A percentile compares a stretch with the other conserved stretches of the same genome.
These are phyloP conservation scores for Drechmeria coniospora DNA, from an alignment of 2,329 filamentous ascomycete genomes.

Conservation along the genomic window DNA sequence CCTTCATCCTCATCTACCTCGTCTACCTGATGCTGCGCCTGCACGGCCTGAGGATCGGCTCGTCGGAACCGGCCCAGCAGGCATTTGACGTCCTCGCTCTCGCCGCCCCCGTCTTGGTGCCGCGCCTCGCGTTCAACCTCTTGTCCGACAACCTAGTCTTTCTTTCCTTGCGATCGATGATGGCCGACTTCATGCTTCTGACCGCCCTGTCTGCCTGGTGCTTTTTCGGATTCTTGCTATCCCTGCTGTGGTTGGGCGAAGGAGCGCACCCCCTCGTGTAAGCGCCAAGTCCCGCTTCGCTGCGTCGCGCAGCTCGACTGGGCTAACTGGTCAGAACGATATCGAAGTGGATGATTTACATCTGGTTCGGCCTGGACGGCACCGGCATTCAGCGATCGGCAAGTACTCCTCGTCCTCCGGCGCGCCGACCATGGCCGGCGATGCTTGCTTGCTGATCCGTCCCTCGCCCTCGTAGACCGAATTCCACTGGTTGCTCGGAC, in stretches of 20 bases:
- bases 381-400: slow-evolving; percentile 44
- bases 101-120: slow-evolving; percentile 62
- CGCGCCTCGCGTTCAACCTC: slow-evolving; percentile 66
- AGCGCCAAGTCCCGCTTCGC: slow-evolving; percentile 7
- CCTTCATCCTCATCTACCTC: slow-evolving; percentile 57
- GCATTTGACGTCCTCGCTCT: slow-evolving; percentile 67
- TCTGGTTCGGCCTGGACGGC: slow-evolving; percentile 79
- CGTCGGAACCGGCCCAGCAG: slow-evolving; percentile 39
- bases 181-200: slow-evolving; percentile 69
- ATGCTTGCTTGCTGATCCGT: no score
- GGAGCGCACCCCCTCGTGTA: slow-evolving; percentile 43
- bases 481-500: slow-evolving; percentile 68
- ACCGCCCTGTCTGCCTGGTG: slow-evolving; percentile 68
- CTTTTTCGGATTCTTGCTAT: slow-evolving; percentile 67
- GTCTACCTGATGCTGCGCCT: slow-evolving; percentile 54
- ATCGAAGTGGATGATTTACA: slow-evolving; percentile 83
- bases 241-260: slow-evolving; percentile 63
- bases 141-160: slow-evolving; percentile 77
- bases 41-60: slow-evolving; percentile 39
- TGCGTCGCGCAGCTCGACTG: slow-evolving; percentile 1
- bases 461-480: slow-evolving; percentile 44
- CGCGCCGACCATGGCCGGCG: no score
- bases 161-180: slow-evolving; percentile 67
- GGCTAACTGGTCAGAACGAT: slow-evolving; percentile 37
- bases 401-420: slow-evolving; percentile 9